Percentiles rank a stretch among this genome's conserved stretches.
Evolutionary conservation across 1,284 basidiomycete genomes (phyloP).

Genomic region (Exobasidium cylindrosporum): DNA sequence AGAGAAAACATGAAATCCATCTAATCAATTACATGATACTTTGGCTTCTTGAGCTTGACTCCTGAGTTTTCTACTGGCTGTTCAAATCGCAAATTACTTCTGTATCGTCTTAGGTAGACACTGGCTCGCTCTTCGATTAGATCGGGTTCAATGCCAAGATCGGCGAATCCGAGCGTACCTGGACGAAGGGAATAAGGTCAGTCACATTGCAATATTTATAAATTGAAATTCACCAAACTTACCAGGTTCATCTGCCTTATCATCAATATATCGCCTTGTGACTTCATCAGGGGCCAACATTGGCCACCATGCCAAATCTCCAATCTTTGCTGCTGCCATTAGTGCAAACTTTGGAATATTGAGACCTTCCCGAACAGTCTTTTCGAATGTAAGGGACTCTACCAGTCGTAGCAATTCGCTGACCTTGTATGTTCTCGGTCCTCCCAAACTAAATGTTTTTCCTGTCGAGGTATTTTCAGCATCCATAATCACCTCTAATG

Average conservation of each 20-base stretch:
- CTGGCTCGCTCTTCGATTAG: constrained; percentile 87
- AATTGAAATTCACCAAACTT: too few relatives aligned
- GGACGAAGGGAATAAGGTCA: neutral
- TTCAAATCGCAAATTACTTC: constrained; percentile 63
- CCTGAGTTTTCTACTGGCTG: constrained; percentile 56
- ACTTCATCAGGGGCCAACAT: constrained; percentile 88
- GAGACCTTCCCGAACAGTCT: constrained; percentile 63
- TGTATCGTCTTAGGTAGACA: constrained; percentile 83
- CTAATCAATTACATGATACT: constrained; percentile 19
- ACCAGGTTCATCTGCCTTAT: constrained; percentile 56
- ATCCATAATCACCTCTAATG: constrained; percentile 74
- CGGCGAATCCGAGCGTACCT: constrained; percentile 60
- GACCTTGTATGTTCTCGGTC: constrained; percentile 80
- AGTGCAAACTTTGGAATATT: constrained; percentile 76
- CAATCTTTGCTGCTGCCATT: constrained; percentile 65
- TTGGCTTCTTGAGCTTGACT: constrained; percentile 28
- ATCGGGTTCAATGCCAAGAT: constrained; percentile 67
- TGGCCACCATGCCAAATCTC: constrained; percentile 85
- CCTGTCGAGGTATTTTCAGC: constrained; percentile 65
- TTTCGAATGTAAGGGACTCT: constrained; percentile 72
- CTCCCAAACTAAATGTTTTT: constrained; percentile 75
- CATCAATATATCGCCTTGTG: constrained; percentile 79
- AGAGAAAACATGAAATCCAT: neutral
- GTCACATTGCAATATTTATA: too few relatives aligned
- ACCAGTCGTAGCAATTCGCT: constrained; percentile 81